phyloP scores from a whole-genome alignment of 2,329 filamentous ascomycete species.

The Aspergillus ibericus region DNA sequence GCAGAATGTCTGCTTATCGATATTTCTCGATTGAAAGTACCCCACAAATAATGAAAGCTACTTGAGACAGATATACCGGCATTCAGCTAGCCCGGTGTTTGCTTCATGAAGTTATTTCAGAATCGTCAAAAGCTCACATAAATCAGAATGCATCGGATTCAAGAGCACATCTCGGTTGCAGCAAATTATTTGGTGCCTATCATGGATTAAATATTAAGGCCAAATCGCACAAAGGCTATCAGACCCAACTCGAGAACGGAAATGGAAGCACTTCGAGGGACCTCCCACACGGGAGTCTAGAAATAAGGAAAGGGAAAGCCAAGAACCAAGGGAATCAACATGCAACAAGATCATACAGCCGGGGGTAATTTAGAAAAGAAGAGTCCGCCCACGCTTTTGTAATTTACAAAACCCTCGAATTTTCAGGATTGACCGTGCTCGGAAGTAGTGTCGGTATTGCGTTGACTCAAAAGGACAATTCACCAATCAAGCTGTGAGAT shows the following conservation, averaged over 20 bases:
- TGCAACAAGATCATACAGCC: not conserved
- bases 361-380: conserved; percentile 2
- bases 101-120: too few species aligned
- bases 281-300: not conserved
- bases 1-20: too few species aligned
- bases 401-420: conserved; percentile 30
- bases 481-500: not conserved
- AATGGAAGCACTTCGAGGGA: not conserved
- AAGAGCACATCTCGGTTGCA: not conserved
- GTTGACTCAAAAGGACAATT: not conserved
- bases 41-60: too few species aligned
- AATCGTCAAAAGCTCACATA: not conserved
- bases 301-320: not conserved
- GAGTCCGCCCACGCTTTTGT: conserved; percentile 37
- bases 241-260: not conserved
- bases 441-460: not conserved
- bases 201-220: not conserved
- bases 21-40: too few species aligned
- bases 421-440: not conserved
- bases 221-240: not conserved
- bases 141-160: not conserved
- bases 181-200: not conserved
- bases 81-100: too few species aligned
- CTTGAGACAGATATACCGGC: too few species aligned
- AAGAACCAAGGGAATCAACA: not conserved